Evolutionary conservation across 2,329 filamentous ascomycete genomes (phyloP).

Genomic region (Emericellopsis atlantica): DNA sequence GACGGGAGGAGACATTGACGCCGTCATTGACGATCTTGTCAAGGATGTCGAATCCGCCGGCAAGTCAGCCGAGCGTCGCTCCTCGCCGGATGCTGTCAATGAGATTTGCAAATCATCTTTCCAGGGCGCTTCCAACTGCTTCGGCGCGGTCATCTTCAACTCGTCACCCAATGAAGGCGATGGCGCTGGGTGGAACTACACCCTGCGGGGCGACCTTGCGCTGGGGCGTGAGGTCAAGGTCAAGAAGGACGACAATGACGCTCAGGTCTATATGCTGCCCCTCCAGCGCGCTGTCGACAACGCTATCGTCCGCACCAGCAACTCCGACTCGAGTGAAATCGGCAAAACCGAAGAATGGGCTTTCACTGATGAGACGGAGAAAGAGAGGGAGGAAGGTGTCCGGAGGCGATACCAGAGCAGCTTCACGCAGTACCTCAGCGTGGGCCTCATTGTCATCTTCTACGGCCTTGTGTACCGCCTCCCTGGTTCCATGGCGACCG

Average conservation of each 20-base stretch:
- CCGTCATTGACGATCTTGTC: conserved; percentile 42
- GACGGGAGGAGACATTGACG: conserved; percentile 54
- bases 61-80: conserved; percentile 10
- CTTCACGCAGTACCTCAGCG: conserved; percentile 65
- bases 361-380: conserved; percentile 49
- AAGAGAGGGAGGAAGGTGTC: conserved; percentile 54
- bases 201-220: conserved; percentile 49
- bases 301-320: conserved; percentile 30
- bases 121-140: conserved; percentile 57
- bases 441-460: conserved; percentile 64
- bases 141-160: conserved; percentile 59
- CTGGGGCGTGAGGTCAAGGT: conserved; percentile 44
- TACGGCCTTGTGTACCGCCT: conserved; percentile 79
- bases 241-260: conserved; percentile 43
- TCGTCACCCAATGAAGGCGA: conserved; percentile 52
- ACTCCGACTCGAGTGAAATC: conserved; percentile 8
- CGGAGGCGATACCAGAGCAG: conserved; percentile 56
- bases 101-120: conserved; percentile 44
- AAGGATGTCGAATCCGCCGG: conserved; percentile 10
- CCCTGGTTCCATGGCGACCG: conserved; percentile 72
- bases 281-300: conserved; percentile 57
- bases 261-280: conserved; percentile 53
- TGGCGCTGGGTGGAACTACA: conserved; percentile 54
- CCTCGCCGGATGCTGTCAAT: conserved; percentile 14
- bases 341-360: conserved; percentile 13